Evolutionary conservation across 352 stramenopile genomes (phyloP), one percentile per base, ranked within the genome.

Genomic region (Globisporangium middletonii): DNA sequence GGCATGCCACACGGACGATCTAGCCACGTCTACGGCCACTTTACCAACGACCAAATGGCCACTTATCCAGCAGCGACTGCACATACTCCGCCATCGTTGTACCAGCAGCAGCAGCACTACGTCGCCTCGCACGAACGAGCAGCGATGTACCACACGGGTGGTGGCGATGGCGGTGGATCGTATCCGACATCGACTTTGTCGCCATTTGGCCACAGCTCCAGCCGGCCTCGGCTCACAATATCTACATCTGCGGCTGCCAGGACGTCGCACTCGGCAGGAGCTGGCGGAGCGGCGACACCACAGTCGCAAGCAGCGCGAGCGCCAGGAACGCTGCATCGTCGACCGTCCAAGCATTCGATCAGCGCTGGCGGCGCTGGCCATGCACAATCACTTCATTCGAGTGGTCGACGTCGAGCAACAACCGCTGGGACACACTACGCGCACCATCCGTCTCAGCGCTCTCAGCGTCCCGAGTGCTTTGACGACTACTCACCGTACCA

Each of bases 401-500:
- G 46, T 6, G 48, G 50, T 56, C 60, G 59, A 8, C 66, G 45
- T 38, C 57, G 53, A 13, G 43, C 57, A 3, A 50, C 30, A 23
- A 37, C 23, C 23, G 23, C 54, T 52, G 38, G 7, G 23, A 30
- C 11, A 18, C 19, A 19, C 48, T 15, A 19, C 27, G 16, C n/a
- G 18, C 48, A 53, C 48, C 48, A n/a, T 12, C 48, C 42, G 2
- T 5, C 11, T n/a, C 38, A 45, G 38, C 38, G 16, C 12, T 45
- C 38, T 12, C 23, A 47, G 58, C 50, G 15, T 38, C 67, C 75
- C 37, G 72, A 89, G 51, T 91, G 80, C 52, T 93, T 93, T 59
- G 83, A 91, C 51, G 70, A 90, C 37, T 88, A 93, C 71, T 90
- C 79, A 64, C 75, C 72, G 30, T 93, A 93, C 57, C 83, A 90